Evolutionary conservation across 2,329 filamentous ascomycete genomes (phyloP), one percentile per base, ranked within the genome.

Genomic region (Fusarium nisikadoi): DNA sequence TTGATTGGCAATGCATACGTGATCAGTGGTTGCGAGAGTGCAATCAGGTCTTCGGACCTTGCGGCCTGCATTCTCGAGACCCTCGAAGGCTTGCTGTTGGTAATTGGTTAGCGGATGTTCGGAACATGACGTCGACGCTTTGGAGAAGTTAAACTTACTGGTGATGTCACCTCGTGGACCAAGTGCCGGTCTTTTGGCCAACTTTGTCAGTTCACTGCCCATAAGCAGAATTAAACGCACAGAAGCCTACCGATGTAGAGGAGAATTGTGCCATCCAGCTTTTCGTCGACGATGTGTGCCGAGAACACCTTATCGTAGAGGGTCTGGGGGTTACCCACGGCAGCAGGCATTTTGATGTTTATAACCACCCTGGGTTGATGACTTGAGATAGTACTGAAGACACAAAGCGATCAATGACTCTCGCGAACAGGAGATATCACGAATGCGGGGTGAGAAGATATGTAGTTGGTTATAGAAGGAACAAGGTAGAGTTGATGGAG

Each of bases 251-350:
- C 94, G 80, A 98, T 98, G 82, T 98, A 98, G 66, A 98, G 88
- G 73, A 97, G 86, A 78, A 97, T 87, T 65, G 95, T 98, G 83
- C 95, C 95, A 84, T 98, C 95, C 62, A 94, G 90, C 88, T 95
- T 94, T 89, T 97, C 93, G 79, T 98, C 94, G 80, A 99, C 95
- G 78, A 98, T 92, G 83, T 99, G 96, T 85, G 92, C 92, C 78
- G 94, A 90, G 79, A 98, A 92, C 83, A 98, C 95, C 91, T 98
- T 98, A 88, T 98, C 95, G 85, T 98, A 98, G 80, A 98, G 88
- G 77, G 95, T 97, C 84, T 91, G 91, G 61, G 93, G 94, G 73
- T 87, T 88, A 81, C 87, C 86, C 76, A 92, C 90, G 76, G 89
- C 89, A 80, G 87, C 89, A 80, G 94, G 94, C 94, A 97, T 97